Evolutionary conservation across 1,284 basidiomycete genomes (phyloP).

Genomic region (Vanrija humicola): DNA sequence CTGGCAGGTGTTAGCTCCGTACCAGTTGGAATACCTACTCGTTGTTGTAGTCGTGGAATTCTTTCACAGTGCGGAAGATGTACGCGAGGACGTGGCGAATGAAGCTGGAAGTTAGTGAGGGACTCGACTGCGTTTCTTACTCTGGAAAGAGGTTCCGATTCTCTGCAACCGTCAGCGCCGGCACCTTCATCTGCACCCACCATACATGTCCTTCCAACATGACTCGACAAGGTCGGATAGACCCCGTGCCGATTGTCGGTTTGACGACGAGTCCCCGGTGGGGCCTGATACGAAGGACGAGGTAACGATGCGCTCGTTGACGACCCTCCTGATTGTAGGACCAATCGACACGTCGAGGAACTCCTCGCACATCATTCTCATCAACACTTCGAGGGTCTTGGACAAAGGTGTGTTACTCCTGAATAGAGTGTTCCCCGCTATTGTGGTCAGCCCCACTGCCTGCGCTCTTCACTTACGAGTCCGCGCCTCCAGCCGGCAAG

Average conservation of each 20-base stretch:
- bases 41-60: constrained; percentile 20
- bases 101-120: constrained; percentile 9
- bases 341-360: constrained; percentile 25
- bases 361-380: constrained; percentile 27
- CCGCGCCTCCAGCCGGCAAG: constrained; percentile 2
- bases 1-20: not conserved
- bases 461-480: not conserved
- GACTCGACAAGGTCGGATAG: constrained; percentile 15
- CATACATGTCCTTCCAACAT: constrained; percentile 31
- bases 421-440: constrained; percentile 30
- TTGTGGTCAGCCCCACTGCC: not conserved
- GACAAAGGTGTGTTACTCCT: constrained; percentile 30
- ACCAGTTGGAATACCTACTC: constrained; percentile 12
- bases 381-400: constrained; percentile 27
- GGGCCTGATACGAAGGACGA: not conserved
- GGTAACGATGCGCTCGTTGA: constrained; percentile 4
- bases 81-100: constrained; percentile 24
- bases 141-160: constrained; percentile 27
- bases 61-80: constrained; percentile 24
- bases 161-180: constrained; percentile 6
- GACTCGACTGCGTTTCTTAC: constrained; percentile 6
- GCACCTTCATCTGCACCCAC: constrained; percentile 6
- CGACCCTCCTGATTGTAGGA: constrained; percentile 18
- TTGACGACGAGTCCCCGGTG: not conserved
- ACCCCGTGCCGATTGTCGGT: not conserved